Evolutionary conservation across 2,329 filamentous ascomycete genomes (phyloP).

Genomic region (Elsinoe ampelina): DNA sequence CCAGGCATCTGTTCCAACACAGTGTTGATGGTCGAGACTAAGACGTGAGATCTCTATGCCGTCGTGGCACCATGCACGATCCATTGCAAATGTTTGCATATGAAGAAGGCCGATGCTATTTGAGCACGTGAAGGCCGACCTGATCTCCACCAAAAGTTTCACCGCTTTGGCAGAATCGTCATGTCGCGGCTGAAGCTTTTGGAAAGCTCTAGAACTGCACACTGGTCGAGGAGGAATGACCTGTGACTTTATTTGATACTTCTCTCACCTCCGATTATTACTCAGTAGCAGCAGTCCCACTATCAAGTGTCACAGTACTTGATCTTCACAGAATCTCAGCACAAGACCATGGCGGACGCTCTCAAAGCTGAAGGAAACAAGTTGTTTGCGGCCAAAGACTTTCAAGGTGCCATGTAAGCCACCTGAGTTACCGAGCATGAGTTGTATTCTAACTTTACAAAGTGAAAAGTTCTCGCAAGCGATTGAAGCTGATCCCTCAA

Average conservation of each 20-base stretch:
- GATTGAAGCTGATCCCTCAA: conserved; percentile 75
- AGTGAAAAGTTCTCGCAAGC: conserved; percentile 93
- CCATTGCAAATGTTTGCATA: not conserved
- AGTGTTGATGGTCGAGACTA: conserved; percentile 39
- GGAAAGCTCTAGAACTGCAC: conserved; percentile 14
- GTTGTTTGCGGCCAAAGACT: conserved; percentile 96
- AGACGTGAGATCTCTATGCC: conserved; percentile 54
- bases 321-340: too few relatives aligned
- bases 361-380: conserved; percentile 98
- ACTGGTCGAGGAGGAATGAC: not conserved
- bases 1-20: conserved; percentile 59
- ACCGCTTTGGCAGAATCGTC: conserved; percentile 11
- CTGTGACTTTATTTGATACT: not conserved
- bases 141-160: not conserved
- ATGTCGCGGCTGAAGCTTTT: not conserved
- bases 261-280: too few relatives aligned
- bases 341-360: conserved; percentile 69
- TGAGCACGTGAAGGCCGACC: not conserved
- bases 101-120: not conserved
- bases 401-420: conserved; percentile 85
- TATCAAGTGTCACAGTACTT: too few relatives aligned
- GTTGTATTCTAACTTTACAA: conserved; percentile 16
- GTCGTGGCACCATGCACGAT: conserved; percentile 13
- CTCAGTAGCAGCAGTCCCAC: too few relatives aligned
- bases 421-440: conserved; percentile 15